Evolutionary conservation across 208 protist species (phyloP).

Genomic region (Histomonas meleagridis): DNA sequence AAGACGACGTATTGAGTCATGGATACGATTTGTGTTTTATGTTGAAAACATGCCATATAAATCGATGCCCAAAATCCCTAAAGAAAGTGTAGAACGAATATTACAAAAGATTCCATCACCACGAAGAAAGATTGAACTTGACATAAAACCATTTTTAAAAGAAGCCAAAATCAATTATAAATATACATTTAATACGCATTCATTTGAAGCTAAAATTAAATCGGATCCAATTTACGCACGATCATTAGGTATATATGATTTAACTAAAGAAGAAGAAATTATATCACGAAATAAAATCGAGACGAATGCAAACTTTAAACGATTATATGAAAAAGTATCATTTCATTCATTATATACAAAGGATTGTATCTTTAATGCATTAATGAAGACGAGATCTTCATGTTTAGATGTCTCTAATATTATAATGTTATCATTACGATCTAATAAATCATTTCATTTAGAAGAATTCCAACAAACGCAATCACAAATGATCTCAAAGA

Average conservation of each 20-base stretch:
- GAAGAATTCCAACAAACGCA: constrained; percentile 36
- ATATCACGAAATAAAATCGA: neutral
- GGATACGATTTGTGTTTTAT: constrained; percentile 22
- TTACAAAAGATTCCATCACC: neutral
- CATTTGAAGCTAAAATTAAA: constrained; percentile 1
- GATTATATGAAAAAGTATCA: neutral
- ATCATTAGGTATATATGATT: constrained; percentile 11
- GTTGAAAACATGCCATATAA: constrained; percentile 7
- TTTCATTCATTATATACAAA: constrained; percentile 33
- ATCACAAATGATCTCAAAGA: constrained; percentile 6
- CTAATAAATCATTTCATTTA: constrained; percentile 29
- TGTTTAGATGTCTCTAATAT: constrained; percentile 21
- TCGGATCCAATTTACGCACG: constrained; percentile 10
- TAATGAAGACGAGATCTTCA: constrained; percentile 28
- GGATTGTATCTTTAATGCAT: constrained; percentile 18
- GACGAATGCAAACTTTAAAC: neutral
- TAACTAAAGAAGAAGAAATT: neutral
- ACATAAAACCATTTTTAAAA: neutral
- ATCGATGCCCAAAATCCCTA: neutral
- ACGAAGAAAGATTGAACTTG: neutral
- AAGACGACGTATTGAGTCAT: neutral
- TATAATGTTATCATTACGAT: neutral
- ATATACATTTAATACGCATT: constrained; percentile 30
- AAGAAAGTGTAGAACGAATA: neutral
- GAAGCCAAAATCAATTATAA: constrained; percentile 31